Conservation (phyloP, 2,329 filamentous ascomycete species). For the Byssoonygena ceratinophila region DNA sequence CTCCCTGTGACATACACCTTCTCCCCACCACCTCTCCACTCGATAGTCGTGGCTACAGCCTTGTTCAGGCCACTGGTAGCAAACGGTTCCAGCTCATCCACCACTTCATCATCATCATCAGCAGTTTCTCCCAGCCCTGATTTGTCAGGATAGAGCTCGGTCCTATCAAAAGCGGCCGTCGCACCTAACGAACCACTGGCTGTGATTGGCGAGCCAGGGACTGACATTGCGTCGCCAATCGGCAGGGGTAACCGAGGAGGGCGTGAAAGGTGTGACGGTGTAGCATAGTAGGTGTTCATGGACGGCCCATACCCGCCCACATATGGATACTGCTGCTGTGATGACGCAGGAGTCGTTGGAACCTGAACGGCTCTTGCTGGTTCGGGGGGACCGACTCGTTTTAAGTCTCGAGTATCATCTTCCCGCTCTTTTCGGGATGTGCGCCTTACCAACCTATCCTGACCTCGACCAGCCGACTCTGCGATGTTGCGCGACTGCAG, state of each 20-base stretch:
- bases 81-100: conserved; percentile 58
- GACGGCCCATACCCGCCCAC: conserved; percentile 36
- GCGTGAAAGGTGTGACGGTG: conserved; percentile 36
- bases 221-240: conserved; percentile 83
- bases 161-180: conserved; percentile 20
- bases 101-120: conserved; percentile 57
- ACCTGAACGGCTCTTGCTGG: conserved; percentile 33
- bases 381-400: conserved; percentile 21
- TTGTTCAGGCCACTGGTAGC: conserved; percentile 60
- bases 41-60: conserved; percentile 71
- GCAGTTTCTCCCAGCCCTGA: conserved; percentile 47
- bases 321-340: conserved; percentile 18
- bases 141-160: conserved; percentile 44
- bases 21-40: conserved; percentile 74
- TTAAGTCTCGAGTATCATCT: conserved; percentile 16
- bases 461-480: conserved; percentile 22
- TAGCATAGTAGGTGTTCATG: conserved; percentile 40
- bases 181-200: conserved; percentile 50
- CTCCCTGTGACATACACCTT: conserved; percentile 96
- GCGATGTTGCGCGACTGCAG: conserved; percentile 32
- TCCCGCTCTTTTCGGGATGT: conserved; percentile 19
- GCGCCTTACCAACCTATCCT: conserved; percentile 20
- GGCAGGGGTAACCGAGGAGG: conserved; percentile 84
- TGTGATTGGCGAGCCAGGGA: conserved; percentile 81
- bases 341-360: conserved; percentile 18